These are phyloP conservation scores for Lecanicillium sp. DNA, from an alignment of 2,329 filamentous ascomycete genomes.

Conservation along the genomic window DNA sequence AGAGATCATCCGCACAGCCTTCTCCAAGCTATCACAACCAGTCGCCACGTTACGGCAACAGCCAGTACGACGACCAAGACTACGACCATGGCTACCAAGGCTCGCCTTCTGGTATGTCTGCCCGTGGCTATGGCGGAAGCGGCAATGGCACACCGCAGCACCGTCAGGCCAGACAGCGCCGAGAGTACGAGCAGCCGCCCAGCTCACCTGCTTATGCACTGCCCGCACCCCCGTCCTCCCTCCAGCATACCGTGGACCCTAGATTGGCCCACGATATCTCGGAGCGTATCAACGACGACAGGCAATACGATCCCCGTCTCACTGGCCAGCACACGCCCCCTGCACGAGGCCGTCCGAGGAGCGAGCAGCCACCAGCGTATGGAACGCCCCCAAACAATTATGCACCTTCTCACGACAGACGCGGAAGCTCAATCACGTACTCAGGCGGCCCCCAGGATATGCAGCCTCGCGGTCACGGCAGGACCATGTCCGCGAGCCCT, in stretches of 20 bases:
- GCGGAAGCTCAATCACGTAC: conserved; percentile 31
- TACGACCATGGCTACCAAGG: conserved; percentile 5
- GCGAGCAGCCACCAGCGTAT: conserved; percentile 25
- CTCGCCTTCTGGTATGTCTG: conserved; percentile 16
- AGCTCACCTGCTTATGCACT: conserved; percentile 33
- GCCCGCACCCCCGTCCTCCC: conserved; percentile 47
- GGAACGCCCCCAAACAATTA: conserved; percentile 27
- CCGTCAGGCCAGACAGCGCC: conserved; percentile 22
- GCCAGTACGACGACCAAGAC: background rate
- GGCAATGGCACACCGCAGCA: conserved; percentile 17
- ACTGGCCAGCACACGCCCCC: conserved; percentile 34
- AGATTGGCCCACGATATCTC: conserved; percentile 50
- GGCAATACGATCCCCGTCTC: conserved; percentile 41
- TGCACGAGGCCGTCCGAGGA: conserved; percentile 35
- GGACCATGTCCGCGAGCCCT: conserved; percentile 36
- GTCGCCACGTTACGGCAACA: background rate
- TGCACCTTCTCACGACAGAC: conserved; percentile 38
- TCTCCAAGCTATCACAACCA: conserved; percentile 5
- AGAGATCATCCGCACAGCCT: conserved; percentile 3
- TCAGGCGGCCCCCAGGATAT: conserved; percentile 23
- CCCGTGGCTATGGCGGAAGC: conserved; percentile 14
- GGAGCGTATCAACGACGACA: conserved; percentile 52
- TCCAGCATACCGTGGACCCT: conserved; percentile 57
- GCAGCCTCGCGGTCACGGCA: conserved; percentile 29
- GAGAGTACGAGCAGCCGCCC: conserved; percentile 27